Evolutionary conservation across 192 early-diverging fungal species (phyloP).

Genomic region (Podila horticola): DNA sequence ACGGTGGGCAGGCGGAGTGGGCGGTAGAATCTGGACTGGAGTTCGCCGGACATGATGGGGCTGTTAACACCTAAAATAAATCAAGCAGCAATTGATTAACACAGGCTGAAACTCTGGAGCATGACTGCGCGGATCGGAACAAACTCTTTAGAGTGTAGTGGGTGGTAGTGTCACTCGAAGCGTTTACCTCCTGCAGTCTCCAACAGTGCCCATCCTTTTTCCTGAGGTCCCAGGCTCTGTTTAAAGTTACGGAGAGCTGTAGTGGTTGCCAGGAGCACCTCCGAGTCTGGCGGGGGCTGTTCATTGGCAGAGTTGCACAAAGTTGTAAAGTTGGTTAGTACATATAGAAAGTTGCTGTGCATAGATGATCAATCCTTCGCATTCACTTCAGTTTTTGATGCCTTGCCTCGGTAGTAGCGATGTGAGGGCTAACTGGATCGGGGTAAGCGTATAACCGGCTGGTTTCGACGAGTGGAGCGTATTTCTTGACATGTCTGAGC

Average conservation of each 20-base stretch:
- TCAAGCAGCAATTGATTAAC: neutral
- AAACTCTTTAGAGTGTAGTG: neutral
- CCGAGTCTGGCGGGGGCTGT: slow-evolving; percentile 57
- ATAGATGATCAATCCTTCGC: neutral
- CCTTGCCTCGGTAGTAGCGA: slow-evolving; percentile 65
- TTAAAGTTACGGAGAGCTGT: slow-evolving; percentile 49
- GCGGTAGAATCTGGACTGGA: slow-evolving; percentile 77
- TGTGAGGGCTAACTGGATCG: slow-evolving; percentile 81
- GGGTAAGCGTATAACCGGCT: slow-evolving; percentile 70
- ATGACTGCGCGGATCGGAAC: neutral
- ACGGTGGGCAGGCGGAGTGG: slow-evolving; percentile 74
- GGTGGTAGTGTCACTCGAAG: neutral
- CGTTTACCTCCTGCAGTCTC: slow-evolving; percentile 82
- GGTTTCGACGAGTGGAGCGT: slow-evolving; percentile 50
- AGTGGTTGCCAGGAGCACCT: slow-evolving; percentile 54
- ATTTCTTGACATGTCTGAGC: slow-evolving; percentile 68
- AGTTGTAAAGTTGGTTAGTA: neutral
- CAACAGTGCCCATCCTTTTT: slow-evolving; percentile 63
- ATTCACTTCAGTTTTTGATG: too few species aligned
- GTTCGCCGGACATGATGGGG: slow-evolving; percentile 78
- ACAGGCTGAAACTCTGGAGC: neutral
- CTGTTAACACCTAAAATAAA: slow-evolving; percentile 65
- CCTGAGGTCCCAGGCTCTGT: slow-evolving; percentile 16
- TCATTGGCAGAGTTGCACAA: neutral
- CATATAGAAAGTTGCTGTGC: neutral